These are phyloP conservation scores for Jatropha curcas DNA, from an alignment of 345 rosid genomes.

Conservation along the genomic window DNA sequence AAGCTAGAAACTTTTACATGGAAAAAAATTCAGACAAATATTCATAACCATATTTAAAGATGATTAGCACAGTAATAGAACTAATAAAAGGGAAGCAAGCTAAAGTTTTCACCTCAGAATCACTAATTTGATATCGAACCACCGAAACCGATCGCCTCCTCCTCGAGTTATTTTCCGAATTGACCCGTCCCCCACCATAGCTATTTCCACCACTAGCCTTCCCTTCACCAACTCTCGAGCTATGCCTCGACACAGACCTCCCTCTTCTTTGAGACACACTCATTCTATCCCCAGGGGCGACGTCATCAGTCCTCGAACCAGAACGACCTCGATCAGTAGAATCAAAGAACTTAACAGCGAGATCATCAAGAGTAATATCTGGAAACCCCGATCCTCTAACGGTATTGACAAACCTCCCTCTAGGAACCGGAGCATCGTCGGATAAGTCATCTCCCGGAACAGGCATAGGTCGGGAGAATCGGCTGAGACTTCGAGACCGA, in stretches of 20 bases:
- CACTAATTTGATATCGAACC: constrained; percentile 59
- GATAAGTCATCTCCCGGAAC: constrained; percentile 30
- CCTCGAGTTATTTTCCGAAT: constrained; percentile 49
- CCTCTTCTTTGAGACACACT: constrained; percentile 64
- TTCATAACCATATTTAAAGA: not conserved
- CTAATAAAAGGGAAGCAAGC: not conserved
- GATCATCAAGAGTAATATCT: constrained; percentile 86
- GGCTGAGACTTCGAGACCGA: constrained; percentile 84
- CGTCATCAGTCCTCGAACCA: constrained; percentile 33
- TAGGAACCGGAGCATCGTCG: constrained; percentile 47
- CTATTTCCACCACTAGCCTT: constrained; percentile 36
- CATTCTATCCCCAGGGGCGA: constrained; percentile 32
- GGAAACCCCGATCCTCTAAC: constrained; percentile 78
- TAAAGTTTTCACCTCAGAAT: constrained; percentile 66
- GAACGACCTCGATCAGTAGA: constrained; percentile 58
- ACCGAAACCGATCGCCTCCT: constrained; percentile 77
- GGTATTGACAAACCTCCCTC: constrained; percentile 78
- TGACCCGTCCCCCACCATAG: constrained; percentile 35
- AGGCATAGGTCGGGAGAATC: constrained; percentile 58
- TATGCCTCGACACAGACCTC: constrained; percentile 77
- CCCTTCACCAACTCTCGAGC: constrained; percentile 28
- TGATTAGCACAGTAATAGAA: not conserved
- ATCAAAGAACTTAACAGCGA: constrained; percentile 64
- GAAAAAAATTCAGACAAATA: not conserved
- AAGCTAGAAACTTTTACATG: too few species aligned